Evolutionary conservation across 2,329 filamentous ascomycete genomes (phyloP).

Genomic region (Fusarium nisikadoi): DNA sequence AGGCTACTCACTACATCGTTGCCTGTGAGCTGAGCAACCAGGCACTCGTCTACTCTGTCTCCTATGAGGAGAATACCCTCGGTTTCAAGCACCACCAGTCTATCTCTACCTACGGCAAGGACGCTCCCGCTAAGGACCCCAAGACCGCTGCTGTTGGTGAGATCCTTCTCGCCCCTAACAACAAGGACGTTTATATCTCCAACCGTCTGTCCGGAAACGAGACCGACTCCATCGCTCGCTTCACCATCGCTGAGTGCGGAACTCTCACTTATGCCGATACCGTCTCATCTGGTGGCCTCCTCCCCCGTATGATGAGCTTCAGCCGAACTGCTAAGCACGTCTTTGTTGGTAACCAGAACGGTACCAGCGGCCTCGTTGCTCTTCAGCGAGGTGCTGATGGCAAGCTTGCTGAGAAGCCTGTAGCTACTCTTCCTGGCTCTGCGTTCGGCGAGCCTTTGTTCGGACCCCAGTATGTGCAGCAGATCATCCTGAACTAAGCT

Average conservation of each 20-base stretch:
- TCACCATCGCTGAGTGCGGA: constrained; percentile 49
- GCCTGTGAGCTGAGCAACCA: constrained; percentile 59
- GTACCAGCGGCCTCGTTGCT: constrained; percentile 53
- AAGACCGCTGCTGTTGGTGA: constrained; percentile 57
- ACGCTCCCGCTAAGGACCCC: constrained; percentile 49
- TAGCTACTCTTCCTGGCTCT: constrained; percentile 40
- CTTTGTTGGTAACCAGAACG: constrained; percentile 61
- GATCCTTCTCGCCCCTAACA: constrained; percentile 55
- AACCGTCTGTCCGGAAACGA: constrained; percentile 60
- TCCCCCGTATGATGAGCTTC: constrained; percentile 61
- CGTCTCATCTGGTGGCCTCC: constrained; percentile 49
- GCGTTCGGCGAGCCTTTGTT: constrained; percentile 44
- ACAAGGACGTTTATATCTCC: constrained; percentile 60
- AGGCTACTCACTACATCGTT: constrained; percentile 58
- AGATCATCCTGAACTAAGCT: constrained; percentile 40
- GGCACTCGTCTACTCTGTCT: constrained; percentile 56
- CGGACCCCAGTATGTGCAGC: constrained; percentile 50
- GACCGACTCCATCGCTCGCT: constrained; percentile 61
- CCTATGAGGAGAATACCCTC: constrained; percentile 51
- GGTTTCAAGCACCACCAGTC: constrained; percentile 51
- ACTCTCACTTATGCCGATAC: constrained; percentile 50
- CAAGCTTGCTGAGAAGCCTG: constrained; percentile 43
- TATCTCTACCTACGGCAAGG: constrained; percentile 55
- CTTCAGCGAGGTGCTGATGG: constrained; percentile 49
- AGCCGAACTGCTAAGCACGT: constrained; percentile 51